These are phyloP conservation scores for Poronia punctata DNA, from an alignment of 495 filamentous ascomycete species.

Conservation along the genomic window DNA sequence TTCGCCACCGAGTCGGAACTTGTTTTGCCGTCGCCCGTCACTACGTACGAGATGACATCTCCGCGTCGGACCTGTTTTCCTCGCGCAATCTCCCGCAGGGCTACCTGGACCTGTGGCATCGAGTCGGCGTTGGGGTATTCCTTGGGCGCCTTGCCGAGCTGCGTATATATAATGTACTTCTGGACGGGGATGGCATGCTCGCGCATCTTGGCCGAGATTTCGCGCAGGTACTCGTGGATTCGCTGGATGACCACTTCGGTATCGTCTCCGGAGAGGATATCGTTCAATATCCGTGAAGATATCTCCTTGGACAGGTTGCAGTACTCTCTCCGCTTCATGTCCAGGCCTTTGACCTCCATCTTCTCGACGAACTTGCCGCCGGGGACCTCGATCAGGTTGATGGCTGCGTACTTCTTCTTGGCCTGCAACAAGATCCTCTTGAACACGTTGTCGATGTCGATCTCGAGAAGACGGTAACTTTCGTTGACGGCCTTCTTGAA, in stretches of 20 bases:
- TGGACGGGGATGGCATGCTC: conserved; percentile 60
- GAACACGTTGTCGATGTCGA: conserved; percentile 98
- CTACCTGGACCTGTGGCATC: conserved; percentile 98
- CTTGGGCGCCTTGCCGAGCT: conserved; percentile 86
- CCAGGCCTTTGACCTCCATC: conserved; percentile 95
- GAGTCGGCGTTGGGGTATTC: conserved; percentile 87
- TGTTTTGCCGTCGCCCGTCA: conserved; percentile 69
- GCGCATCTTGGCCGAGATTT: conserved; percentile 76
- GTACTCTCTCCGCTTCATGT: conserved; percentile 96
- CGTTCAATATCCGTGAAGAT: conserved; percentile 73
- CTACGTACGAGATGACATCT: conserved; percentile 92
- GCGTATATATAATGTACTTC: conserved; percentile 96
- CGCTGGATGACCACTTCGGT: conserved; percentile 80
- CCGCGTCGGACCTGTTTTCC: conserved; percentile 84
- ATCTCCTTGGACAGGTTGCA: conserved; percentile 91
- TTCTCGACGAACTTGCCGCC: conserved; percentile 89
- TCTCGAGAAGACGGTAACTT: conserved; percentile 81
- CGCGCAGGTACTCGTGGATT: conserved; percentile 85
- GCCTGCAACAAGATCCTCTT: conserved; percentile 87
- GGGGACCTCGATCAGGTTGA: conserved; percentile 75
- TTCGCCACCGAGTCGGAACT: conserved; percentile 72
- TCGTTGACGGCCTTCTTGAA: conserved; percentile 73
- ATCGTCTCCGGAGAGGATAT: conserved; percentile 90
- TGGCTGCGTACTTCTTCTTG: conserved; percentile 98
- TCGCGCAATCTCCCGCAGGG: conserved; percentile 75